Conservation (phyloP, 768 basidiomycete genomes). For the Tulasnella sp. region DNA sequence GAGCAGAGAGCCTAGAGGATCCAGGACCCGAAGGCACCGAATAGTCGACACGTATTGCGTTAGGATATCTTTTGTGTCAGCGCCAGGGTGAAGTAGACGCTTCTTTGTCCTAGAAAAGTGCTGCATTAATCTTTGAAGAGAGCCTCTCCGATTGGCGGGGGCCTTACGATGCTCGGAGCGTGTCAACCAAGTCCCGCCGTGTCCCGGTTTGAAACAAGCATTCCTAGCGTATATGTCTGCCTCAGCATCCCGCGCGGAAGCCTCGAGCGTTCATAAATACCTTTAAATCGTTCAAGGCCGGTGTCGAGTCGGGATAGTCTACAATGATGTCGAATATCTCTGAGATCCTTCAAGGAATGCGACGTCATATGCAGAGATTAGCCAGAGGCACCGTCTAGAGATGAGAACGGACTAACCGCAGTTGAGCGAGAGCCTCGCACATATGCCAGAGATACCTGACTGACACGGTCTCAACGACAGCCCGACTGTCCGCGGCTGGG, state of each 20-base stretch:
- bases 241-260: not conserved
- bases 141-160: constrained; percentile 4
- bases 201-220: constrained; percentile 76
- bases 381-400: not conserved
- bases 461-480: constrained; percentile 67
- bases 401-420: constrained; percentile 48
- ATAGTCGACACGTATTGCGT: constrained; percentile 88
- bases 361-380: not conserved
- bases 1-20: constrained; percentile 85
- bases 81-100: constrained; percentile 90
- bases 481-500: constrained; percentile 32
- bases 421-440: constrained; percentile 80
- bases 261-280: constrained; percentile 34
- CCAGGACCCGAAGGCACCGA: constrained; percentile 79
- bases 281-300: constrained; percentile 79
- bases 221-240: constrained; percentile 40
- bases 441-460: constrained; percentile 87
- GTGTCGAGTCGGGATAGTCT: constrained; percentile 80
- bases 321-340: constrained; percentile 97
- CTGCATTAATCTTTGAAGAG: constrained; percentile 13
- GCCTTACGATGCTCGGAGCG: constrained; percentile 75
- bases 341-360: constrained; percentile 39
- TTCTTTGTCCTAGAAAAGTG: constrained; percentile 57
- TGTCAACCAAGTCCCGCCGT: constrained; percentile 62
- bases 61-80: constrained; percentile 86